Base-by-base conservation (phyloP, 139 green algal genomes). In the Medakamo hakoo region DNA sequence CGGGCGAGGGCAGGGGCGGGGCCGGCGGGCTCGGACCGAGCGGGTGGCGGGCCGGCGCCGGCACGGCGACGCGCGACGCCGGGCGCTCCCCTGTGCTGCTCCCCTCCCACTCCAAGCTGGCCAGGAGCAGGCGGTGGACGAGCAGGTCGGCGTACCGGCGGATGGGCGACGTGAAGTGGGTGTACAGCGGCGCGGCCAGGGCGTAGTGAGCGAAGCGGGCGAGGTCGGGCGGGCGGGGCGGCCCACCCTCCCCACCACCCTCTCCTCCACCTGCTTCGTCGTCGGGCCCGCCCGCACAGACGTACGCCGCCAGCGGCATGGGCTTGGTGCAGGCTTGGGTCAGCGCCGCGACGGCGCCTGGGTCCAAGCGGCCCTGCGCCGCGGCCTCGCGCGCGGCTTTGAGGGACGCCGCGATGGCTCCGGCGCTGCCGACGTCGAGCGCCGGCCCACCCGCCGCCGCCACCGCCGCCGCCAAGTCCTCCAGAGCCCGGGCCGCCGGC, bases 71-170 rank as follows among this genome's bases (percentile, higher is more conserved):
- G 28, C 94, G 65, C 1, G 81, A 80, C 1, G 81, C 84, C 24
- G 4, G 5, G 19, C 23, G 22, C 63, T 2, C 49, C 67, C 62
- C 82, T n/a, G n/a, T n/a, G n/a, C n/a, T n/a, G n/a, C n/a, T n/a
- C n/a, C n/a, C n/a, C n/a, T n/a, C n/a, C n/a, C n/a, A n/a, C n/a
- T n/a, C n/a, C n/a, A n/a, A n/a, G n/a, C n/a, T n/a, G n/a, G n/a
- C n/a, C n/a, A n/a, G n/a, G n/a, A n/a, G n/a, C n/a, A n/a, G 76
- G 73, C 94, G 95, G 64, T 88, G 89, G 0, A 85, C 94, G 1
- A 88, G 95, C 76, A 95, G 95, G 79, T 96, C 88, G 32, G 89
- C 95, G 82, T 96, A 96, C 40, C 68, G 69, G 1, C 81, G 64
- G 63, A 93, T 90, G 57, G 85, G 83, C 2, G 77, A 86, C 2